Conservation (phyloP, 208 protist genomes). For the Crithidia brevicula region DNA sequence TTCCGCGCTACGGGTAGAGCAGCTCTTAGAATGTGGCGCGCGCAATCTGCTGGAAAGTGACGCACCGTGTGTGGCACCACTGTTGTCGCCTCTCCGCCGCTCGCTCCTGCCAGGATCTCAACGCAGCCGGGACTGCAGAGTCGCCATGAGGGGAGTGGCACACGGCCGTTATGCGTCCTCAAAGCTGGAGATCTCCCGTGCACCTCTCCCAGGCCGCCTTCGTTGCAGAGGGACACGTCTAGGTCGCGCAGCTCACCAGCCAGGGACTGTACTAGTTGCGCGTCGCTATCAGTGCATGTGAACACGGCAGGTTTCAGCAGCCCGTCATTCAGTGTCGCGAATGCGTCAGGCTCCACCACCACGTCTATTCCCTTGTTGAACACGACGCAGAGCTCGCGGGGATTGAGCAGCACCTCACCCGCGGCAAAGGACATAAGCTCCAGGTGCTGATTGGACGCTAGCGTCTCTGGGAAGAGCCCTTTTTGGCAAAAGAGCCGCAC, state of each 20-base stretch:
- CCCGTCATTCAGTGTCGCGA: slow-evolving; percentile 55
- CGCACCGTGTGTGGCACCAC: neutral
- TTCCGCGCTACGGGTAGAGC: neutral
- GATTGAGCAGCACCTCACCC: slow-evolving; percentile 42
- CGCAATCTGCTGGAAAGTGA: slow-evolving; percentile 8
- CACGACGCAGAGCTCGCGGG: slow-evolving; percentile 35
- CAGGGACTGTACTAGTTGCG: slow-evolving; percentile 2
- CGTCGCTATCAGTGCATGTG: neutral
- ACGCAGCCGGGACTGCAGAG: slow-evolving; percentile 1
- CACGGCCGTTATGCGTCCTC: neutral
- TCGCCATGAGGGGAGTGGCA: neutral
- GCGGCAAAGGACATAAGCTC: slow-evolving; percentile 56
- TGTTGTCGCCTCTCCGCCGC: neutral
- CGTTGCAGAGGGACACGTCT: neutral
- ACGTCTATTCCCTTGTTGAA: slow-evolving; percentile 49
- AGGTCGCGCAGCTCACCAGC: slow-evolving; percentile 6
- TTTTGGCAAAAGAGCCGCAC: slow-evolving; percentile 56
- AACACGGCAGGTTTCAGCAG: slow-evolving; percentile 46
- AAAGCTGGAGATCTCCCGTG: no score
- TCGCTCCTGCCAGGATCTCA: neutral
- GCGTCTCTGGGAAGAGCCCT: neutral
- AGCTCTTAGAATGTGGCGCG: slow-evolving; percentile 22
- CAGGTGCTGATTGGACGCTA: slow-evolving; percentile 13
- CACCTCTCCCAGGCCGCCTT: no score
- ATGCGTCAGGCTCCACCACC: slow-evolving; percentile 48